Evolutionary conservation across 139 green algal species (phyloP).

Genomic region (Zygnema circumcarinatum): DNA sequence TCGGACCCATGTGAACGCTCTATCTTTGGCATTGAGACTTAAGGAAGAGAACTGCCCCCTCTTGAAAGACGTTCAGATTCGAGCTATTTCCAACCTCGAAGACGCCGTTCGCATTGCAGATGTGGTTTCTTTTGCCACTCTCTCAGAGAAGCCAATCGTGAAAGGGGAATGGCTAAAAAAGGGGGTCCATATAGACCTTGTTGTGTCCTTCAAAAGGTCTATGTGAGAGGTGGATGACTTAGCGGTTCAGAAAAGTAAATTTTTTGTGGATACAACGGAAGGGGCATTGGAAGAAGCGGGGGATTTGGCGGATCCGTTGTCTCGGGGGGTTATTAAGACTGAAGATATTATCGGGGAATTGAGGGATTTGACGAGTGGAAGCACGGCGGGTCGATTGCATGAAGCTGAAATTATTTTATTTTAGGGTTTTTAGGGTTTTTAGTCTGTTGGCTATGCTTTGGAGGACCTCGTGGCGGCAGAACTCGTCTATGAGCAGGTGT

Average conservation of each 20-base stretch:
- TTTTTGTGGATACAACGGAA: slow-evolving; percentile 28
- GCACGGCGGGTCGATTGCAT: neutral
- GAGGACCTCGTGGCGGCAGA: slow-evolving; percentile 18
- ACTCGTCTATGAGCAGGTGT: slow-evolving; percentile 1
- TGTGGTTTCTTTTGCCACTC: slow-evolving; percentile 22
- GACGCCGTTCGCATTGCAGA: neutral
- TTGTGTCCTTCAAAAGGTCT: neutral
- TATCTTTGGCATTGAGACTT: neutral
- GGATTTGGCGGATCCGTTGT: slow-evolving; percentile 1
- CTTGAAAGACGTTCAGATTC: neutral
- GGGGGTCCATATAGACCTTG: slow-evolving; percentile 12
- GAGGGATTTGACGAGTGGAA: neutral
- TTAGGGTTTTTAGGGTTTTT: too few species aligned
- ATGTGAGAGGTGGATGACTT: slow-evolving; percentile 25
- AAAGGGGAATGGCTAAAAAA: slow-evolving; percentile 11
- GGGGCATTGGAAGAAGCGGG: slow-evolving; percentile 4
- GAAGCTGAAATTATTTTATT: slow-evolving; percentile 9
- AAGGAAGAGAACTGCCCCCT: neutral
- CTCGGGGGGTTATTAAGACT: neutral
- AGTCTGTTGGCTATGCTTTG: slow-evolving; percentile 18
- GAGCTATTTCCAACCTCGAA: slow-evolving; percentile 5
- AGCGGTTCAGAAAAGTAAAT: neutral
- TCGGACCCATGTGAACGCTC: neutral
- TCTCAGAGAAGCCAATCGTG: neutral
- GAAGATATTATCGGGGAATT: slow-evolving; percentile 17